Evolutionary conservation across 495 filamentous ascomycete genomes (phyloP).

Genomic region (Filosporella fistucella): DNA sequence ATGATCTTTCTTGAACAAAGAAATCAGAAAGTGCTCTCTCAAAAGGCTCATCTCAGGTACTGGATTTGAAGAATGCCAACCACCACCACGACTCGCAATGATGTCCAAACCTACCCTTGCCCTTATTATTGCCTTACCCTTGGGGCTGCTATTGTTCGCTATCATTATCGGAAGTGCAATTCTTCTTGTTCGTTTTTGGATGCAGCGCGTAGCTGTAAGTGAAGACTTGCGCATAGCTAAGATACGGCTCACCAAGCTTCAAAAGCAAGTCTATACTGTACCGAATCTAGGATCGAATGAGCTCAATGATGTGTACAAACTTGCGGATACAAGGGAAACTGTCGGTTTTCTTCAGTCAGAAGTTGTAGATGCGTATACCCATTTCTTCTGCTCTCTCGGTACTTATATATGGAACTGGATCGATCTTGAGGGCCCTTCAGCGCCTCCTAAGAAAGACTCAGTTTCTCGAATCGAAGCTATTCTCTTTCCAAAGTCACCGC

Average conservation of each 20-base stretch:
- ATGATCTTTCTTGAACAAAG: background rate
- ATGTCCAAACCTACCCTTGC: background rate
- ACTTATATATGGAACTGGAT: background rate
- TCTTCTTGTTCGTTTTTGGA: no score
- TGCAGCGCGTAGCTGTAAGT: no score
- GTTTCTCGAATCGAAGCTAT: slow-evolving; percentile 1
- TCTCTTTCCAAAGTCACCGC: slow-evolving; percentile 1
- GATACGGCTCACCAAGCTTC: no score
- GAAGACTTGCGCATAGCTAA: no score
- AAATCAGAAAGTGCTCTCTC: background rate
- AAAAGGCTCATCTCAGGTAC: background rate
- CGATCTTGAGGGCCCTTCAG: background rate
- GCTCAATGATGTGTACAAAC: background rate
- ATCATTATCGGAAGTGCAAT: no score
- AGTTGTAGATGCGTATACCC: background rate
- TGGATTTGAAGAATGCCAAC: background rate
- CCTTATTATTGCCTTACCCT: background rate
- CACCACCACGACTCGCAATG: background rate
- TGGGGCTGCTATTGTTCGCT: no score
- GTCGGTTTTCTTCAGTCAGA: background rate
- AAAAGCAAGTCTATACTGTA: no score
- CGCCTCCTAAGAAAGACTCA: background rate
- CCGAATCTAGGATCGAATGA: background rate
- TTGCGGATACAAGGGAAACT: background rate
- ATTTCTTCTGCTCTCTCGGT: background rate